Conservation (phyloP, 1,284 basidiomycete species). For the Leccinum fuscescens region DNA sequence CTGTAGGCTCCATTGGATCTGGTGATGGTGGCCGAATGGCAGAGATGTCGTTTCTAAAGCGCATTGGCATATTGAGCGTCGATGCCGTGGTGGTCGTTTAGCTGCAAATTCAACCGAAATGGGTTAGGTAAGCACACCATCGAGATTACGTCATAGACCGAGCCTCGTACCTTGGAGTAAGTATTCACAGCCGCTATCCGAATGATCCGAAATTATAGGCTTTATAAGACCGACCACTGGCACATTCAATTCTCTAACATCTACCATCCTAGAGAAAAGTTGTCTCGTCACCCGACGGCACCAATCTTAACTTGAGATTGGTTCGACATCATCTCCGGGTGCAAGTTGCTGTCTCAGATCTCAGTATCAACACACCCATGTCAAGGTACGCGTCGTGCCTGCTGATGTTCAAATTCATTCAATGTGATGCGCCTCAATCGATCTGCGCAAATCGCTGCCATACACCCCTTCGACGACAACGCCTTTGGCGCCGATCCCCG, state of each 20-base stretch:
- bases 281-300: not conserved
- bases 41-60: slow-evolving; percentile 27
- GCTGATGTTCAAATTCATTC: not conserved
- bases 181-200: too few species aligned
- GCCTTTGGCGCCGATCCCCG: not conserved
- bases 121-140: slow-evolving; percentile 6
- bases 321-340: not conserved
- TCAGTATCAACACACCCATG: not conserved
- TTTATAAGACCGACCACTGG: not conserved
- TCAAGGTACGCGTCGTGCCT: not conserved
- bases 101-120: slow-evolving; percentile 8
- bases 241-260: too few species aligned
- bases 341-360: too few species aligned
- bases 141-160: slow-evolving; percentile 13
- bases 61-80: slow-evolving; percentile 31
- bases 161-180: not conserved
- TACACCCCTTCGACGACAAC: not conserved
- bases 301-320: too few species aligned
- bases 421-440: not conserved
- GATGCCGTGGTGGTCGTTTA: slow-evolving; percentile 23
- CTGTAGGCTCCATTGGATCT: slow-evolving; percentile 33
- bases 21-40: slow-evolving; percentile 11
- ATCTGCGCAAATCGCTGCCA: not conserved
- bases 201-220: too few species aligned
- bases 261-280: not conserved